Evolutionary conservation across 2,329 filamentous ascomycete genomes (phyloP).

Genomic region (Cryphonectria nitschkei): DNA sequence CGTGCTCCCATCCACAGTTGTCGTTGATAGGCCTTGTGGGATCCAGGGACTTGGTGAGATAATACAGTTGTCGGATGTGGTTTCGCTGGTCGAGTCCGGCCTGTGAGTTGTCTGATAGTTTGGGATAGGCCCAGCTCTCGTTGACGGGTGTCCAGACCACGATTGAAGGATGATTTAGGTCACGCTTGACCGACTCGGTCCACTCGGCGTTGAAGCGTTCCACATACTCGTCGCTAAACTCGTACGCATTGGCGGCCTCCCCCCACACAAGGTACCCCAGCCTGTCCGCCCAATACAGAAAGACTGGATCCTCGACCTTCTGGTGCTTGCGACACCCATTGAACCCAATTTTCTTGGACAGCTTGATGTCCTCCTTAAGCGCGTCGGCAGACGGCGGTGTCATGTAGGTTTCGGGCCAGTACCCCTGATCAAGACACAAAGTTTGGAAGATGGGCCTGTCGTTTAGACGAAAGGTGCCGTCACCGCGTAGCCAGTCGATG

Average conservation of each 20-base stretch:
- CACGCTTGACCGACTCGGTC: constrained; percentile 63
- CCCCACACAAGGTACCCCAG: constrained; percentile 67
- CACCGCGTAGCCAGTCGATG: constrained; percentile 60
- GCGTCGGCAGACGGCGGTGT: constrained; percentile 56
- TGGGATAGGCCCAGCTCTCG: constrained; percentile 65
- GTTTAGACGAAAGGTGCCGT: constrained; percentile 64
- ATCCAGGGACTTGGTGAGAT: constrained; percentile 65
- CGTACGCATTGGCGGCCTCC: constrained; percentile 68
- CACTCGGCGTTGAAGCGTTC: constrained; percentile 67
- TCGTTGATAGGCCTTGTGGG: constrained; percentile 68
- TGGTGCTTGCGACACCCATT: constrained; percentile 69
- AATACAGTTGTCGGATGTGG: constrained; percentile 66
- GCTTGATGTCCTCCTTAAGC: constrained; percentile 56
- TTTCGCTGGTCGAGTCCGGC: constrained; percentile 61
- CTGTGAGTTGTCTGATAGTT: constrained; percentile 59
- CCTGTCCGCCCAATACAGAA: constrained; percentile 64
- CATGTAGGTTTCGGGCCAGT: constrained; percentile 65
- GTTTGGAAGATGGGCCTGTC: constrained; percentile 63
- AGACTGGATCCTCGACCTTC: constrained; percentile 64
- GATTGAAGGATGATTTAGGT: constrained; percentile 67
- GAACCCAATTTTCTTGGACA: constrained; percentile 64
- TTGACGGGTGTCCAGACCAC: constrained; percentile 71
- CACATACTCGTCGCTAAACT: constrained; percentile 62
- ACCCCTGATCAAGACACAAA: constrained; percentile 64
- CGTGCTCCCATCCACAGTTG: constrained; percentile 74